These are phyloP conservation scores for Trypanosomatidae sp. DNA, from an alignment of 208 protist species.

Conservation along the genomic window DNA sequence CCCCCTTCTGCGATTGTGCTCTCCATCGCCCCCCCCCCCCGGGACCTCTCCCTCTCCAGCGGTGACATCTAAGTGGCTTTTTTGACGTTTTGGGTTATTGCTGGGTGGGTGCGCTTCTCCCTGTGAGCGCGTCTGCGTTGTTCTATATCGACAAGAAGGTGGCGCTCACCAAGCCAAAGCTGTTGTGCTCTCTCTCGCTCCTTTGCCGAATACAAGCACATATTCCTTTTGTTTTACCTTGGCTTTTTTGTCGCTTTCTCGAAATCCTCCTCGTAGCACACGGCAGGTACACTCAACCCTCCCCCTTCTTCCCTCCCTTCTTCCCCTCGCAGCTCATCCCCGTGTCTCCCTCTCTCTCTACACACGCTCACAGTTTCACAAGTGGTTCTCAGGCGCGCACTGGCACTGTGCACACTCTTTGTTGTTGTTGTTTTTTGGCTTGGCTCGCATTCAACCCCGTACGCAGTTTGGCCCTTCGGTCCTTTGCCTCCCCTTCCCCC, in stretches of 20 bases:
- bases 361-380: too few species aligned
- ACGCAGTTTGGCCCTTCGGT: too few species aligned
- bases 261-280: background rate
- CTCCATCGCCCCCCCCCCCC: background rate
- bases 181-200: background rate
- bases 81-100: background rate
- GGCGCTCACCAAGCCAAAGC: background rate
- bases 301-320: background rate
- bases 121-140: background rate
- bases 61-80: background rate
- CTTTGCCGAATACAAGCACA: conserved; percentile 3
- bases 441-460: background rate
- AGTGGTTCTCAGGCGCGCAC: background rate
- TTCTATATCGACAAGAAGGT: background rate
- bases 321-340: background rate
- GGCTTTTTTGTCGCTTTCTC: conserved; percentile 5
- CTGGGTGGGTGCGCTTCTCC: background rate
- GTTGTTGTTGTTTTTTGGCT: conserved; percentile 23
- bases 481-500: background rate
- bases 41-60: background rate
- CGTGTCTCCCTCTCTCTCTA: background rate
- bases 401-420: background rate
- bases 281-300: background rate
- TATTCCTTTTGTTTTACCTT: conserved; percentile 5
- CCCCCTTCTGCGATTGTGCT: background rate